Evolutionary conservation across 2,329 filamentous ascomycete genomes (phyloP).

Genomic region (Xylariaceae sp.): DNA sequence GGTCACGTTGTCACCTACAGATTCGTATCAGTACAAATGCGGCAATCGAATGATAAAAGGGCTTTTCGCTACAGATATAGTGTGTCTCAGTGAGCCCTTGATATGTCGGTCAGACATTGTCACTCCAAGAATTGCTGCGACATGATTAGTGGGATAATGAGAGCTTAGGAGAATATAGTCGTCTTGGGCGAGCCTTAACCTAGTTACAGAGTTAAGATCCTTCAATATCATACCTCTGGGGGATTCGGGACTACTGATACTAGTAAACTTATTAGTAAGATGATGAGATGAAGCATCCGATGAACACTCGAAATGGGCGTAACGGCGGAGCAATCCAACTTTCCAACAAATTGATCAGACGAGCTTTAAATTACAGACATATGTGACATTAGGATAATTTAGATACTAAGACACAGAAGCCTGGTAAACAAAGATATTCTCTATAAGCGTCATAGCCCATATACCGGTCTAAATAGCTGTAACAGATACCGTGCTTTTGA

Average conservation of each 20-base stretch:
- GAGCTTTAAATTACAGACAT: conserved; percentile 3
- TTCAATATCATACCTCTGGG: neutral
- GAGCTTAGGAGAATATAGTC: neutral
- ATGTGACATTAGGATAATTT: neutral
- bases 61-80: too few species aligned
- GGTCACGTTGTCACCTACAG: too few species aligned
- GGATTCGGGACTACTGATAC: neutral
- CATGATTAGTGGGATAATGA: too few species aligned
- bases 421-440: neutral
- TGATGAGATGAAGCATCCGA: neutral
- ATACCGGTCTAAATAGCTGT: conserved; percentile 8
- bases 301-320: neutral
- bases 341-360: conserved; percentile 6
- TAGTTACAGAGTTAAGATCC: neutral
- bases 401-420: neutral
- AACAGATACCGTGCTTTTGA: conserved; percentile 17
- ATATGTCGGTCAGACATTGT: too few species aligned
- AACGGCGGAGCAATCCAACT: neutral
- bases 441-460: neutral
- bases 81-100: too few species aligned
- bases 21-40: too few species aligned
- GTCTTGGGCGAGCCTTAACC: neutral
- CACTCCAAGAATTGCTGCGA: too few species aligned
- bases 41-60: too few species aligned
- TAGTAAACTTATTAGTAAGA: neutral